Evolutionary conservation across 2,329 filamentous ascomycete species (phyloP).

Genomic region (Trichoderma endophyticum): DNA sequence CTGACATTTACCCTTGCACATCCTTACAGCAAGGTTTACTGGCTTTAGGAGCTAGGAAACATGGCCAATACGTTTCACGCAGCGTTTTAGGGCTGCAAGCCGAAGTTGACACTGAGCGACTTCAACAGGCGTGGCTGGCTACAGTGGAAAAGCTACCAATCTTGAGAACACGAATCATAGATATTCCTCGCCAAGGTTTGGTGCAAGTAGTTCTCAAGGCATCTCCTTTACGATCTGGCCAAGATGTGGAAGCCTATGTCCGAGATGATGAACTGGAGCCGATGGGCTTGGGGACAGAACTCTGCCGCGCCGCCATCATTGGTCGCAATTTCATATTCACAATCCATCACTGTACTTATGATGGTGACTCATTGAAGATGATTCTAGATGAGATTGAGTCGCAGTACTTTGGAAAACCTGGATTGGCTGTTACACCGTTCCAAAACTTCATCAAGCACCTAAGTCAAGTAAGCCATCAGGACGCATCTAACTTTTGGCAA

Average conservation of each 20-base stretch:
- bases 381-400: constrained; percentile 1
- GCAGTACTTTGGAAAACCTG: not conserved
- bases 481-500: constrained; percentile 6
- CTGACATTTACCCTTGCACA: constrained; percentile 12
- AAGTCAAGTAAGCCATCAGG: not conserved
- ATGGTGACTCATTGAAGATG: constrained; percentile 2
- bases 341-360: constrained; percentile 13
- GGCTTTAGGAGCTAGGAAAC: not conserved
- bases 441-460: constrained; percentile 6
- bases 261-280: not conserved
- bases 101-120: not conserved
- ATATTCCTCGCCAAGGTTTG: not conserved
- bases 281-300: constrained; percentile 7
- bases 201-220: not conserved
- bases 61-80: constrained; percentile 4
- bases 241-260: not conserved
- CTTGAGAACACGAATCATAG: constrained; percentile 8
- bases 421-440: not conserved
- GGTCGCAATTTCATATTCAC: constrained; percentile 12
- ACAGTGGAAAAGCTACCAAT: constrained; percentile 3
- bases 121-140: constrained; percentile 4
- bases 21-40: constrained; percentile 12
- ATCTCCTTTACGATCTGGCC: not conserved
- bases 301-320: not conserved
- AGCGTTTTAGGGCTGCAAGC: constrained; percentile 8